Evolutionary conservation across 306 rosid genomes (phyloP).

Genomic region (Malus domestica): DNA sequence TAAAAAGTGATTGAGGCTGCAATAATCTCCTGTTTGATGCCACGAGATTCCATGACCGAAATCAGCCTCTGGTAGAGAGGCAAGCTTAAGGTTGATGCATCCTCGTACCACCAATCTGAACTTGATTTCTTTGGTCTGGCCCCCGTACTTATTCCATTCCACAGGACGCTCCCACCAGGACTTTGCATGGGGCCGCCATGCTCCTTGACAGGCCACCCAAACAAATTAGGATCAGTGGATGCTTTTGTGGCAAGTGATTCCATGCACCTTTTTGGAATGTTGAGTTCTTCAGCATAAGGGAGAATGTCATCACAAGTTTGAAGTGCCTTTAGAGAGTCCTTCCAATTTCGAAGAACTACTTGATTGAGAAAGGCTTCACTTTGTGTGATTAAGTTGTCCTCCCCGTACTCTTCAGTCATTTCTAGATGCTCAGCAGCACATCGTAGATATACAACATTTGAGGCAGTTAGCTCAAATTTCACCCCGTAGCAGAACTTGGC

Average conservation of each 20-base stretch:
- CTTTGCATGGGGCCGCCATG: slow-evolving; percentile 98
- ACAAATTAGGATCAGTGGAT: slow-evolving; percentile 83
- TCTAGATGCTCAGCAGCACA: slow-evolving; percentile 90
- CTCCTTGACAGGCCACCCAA: slow-evolving; percentile 93
- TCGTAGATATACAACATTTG: slow-evolving; percentile 78
- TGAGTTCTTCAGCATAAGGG: slow-evolving; percentile 57
- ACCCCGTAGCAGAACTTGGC: slow-evolving; percentile 97
- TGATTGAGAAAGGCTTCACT: slow-evolving; percentile 74
- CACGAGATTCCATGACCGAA: slow-evolving; percentile 81
- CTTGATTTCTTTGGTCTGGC: slow-evolving; percentile 81
- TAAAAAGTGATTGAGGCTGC: slow-evolving; percentile 81
- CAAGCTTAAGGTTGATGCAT: slow-evolving; percentile 65
- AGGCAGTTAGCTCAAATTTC: slow-evolving; percentile 90
- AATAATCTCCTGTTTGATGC: slow-evolving; percentile 68
- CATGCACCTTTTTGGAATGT: slow-evolving; percentile 75
- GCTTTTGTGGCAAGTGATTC: slow-evolving; percentile 86
- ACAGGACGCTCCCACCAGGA: slow-evolving; percentile 96
- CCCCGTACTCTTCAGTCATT: slow-evolving; percentile 93
- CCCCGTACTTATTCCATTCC: slow-evolving; percentile 99
- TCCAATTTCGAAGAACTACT: slow-evolving; percentile 81
- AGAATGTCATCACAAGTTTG: slow-evolving; percentile 68
- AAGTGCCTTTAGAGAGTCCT: slow-evolving; percentile 82
- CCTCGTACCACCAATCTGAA: slow-evolving; percentile 96
- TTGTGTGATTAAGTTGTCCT: slow-evolving; percentile 67
- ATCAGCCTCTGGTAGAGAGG: slow-evolving; percentile 73